Conservation (phyloP, 176 grass and related monocot species). For the Raddia guianensis region DNA sequence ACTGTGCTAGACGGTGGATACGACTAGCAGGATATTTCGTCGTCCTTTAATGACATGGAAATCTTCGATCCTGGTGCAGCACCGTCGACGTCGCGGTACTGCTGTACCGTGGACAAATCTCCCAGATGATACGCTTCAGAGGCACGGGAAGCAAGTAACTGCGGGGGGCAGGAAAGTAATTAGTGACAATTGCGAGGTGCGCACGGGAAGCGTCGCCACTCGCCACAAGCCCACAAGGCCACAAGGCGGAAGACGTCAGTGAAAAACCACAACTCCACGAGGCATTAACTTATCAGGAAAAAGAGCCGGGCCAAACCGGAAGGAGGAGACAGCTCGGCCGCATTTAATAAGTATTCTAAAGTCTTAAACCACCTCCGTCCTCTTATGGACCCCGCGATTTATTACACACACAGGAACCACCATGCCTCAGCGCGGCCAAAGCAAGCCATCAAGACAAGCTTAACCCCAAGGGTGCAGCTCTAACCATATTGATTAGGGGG, state of each 20-base stretch:
- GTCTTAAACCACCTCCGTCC: slow-evolving; percentile 14
- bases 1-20: not conserved
- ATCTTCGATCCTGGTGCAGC: slow-evolving; percentile 19
- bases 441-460: not conserved
- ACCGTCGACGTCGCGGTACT: not conserved
- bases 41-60: slow-evolving; percentile 5
- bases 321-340: slow-evolving; percentile 24
- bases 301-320: not conserved
- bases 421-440: not conserved
- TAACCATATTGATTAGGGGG: no score
- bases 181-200: slow-evolving; percentile 2
- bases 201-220: slow-evolving; percentile 3
- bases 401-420: slow-evolving; percentile 16
- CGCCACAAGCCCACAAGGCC: no score
- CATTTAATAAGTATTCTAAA: slow-evolving; percentile 34
- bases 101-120: slow-evolving; percentile 42
- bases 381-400: not conserved
- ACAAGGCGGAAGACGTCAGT: not conserved
- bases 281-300: slow-evolving; percentile 17
- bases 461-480: not conserved
- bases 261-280: not conserved
- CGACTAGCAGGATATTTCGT: not conserved
- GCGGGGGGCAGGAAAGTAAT: not conserved
- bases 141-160: not conserved
- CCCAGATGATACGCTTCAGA: slow-evolving; percentile 25